Percentiles rank a stretch among this genome's conserved stretches.
Evolutionary conservation across 2,329 filamentous ascomycete genomes (phyloP).

Genomic region (Ceratocystis cacaofunesta): DNA sequence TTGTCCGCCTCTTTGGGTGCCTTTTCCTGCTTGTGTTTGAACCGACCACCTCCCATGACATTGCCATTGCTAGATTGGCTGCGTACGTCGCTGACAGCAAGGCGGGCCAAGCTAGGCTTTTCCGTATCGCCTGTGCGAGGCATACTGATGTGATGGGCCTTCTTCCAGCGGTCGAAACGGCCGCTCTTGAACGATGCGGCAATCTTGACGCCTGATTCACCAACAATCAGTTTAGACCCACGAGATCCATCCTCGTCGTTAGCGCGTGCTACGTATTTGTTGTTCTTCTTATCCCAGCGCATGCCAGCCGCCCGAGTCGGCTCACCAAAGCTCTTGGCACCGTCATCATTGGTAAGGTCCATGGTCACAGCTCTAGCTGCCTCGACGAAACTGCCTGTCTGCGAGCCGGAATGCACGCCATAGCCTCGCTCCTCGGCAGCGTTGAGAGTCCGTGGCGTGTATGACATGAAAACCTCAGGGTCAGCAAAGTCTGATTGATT

Average conservation of each 20-base stretch:
- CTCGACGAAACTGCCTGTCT: slow-evolving; percentile 58
- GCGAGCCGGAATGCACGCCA: slow-evolving; percentile 72
- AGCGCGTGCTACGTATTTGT: slow-evolving; percentile 79
- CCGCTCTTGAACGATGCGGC: slow-evolving; percentile 86
- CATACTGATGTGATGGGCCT: slow-evolving; percentile 63
- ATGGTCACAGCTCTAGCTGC: slow-evolving; percentile 78
- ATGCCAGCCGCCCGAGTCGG: slow-evolving; percentile 49
- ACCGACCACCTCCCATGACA: slow-evolving; percentile 33
- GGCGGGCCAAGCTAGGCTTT: slow-evolving; percentile 24
- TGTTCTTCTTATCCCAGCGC: slow-evolving; percentile 94
- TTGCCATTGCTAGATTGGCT: slow-evolving; percentile 1
- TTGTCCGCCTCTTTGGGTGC: slow-evolving; percentile 91
- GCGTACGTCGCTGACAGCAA: slow-evolving; percentile 20
- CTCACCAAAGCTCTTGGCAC: slow-evolving; percentile 61
- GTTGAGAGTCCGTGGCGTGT: slow-evolving; percentile 68
- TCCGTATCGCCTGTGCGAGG: slow-evolving; percentile 76
- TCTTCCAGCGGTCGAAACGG: slow-evolving; percentile 85
- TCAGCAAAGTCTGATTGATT: slow-evolving; percentile 58
- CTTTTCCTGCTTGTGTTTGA: slow-evolving; percentile 73
- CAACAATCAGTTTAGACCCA: slow-evolving; percentile 56
- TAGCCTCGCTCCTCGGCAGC: slow-evolving; percentile 83
- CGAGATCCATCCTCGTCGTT: slow-evolving; percentile 92
- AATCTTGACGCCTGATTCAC: slow-evolving; percentile 91
- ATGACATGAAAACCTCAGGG: slow-evolving; percentile 89
- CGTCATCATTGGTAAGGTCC: slow-evolving; percentile 85